A percentile compares a stretch with the other conserved stretches of the same genome.
Conservation (phyloP, 306 rosid genomes). For the Fragaria vesca region DNA sequence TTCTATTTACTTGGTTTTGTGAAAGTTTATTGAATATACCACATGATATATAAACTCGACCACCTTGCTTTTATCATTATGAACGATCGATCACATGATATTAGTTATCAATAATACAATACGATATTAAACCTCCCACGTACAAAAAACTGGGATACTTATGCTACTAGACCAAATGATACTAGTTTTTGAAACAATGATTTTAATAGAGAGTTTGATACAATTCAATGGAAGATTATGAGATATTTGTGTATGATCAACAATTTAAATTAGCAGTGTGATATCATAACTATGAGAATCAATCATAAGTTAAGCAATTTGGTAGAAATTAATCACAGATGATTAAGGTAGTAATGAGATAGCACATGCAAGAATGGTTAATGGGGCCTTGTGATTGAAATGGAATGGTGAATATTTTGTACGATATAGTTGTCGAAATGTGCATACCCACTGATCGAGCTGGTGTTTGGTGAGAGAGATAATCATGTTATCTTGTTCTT, state of each 20-base stretch:
- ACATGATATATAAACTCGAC: not conserved
- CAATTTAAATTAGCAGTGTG: not conserved
- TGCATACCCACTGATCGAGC: constrained; percentile 12
- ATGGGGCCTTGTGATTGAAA: constrained; percentile 12
- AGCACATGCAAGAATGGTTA: not conserved
- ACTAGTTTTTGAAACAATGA: no score
- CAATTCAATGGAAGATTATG: not conserved
- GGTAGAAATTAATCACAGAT: not conserved
- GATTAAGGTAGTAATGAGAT: not conserved
- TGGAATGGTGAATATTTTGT: not conserved
- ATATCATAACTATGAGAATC: not conserved
- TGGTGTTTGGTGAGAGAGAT: constrained; percentile 14
- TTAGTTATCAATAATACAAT: no score
- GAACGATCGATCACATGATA: not conserved
- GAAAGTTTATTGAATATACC: no score
- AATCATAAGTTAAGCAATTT: not conserved
- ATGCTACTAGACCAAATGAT: no score
- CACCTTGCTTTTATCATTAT: no score
- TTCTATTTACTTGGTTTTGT: not conserved
- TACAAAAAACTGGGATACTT: no score
- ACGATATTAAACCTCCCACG: no score
- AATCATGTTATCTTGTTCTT: constrained; percentile 21
- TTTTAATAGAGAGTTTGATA: no score
- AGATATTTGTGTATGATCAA: not conserved
- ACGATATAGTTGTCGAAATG: constrained; percentile 15